Evolutionary conservation across 768 basidiomycete genomes (phyloP), one percentile per base, ranked within the genome.

Genomic region (Amanita pallidorosea): DNA sequence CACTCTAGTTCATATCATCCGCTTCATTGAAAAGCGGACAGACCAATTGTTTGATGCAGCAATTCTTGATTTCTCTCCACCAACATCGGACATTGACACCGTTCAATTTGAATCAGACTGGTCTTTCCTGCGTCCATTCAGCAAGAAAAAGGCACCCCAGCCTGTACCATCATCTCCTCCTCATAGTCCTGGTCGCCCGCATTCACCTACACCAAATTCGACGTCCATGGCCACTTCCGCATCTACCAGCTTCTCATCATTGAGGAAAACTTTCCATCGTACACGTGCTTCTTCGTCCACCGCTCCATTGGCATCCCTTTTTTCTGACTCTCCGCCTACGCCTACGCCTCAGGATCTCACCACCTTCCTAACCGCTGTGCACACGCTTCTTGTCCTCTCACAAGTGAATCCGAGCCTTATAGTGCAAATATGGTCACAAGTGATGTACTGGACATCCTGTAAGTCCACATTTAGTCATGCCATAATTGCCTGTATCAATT

Each of bases 381-480:
- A 98, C 52, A 81, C 86, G 11, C 67, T 98, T 29, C 72, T 99
- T 13, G 77, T 81, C 18, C 69, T 92, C 35, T 90, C 94, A 43
- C 88, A 93, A 52, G 79, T 97, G 56, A 97, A 97, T 61, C 91
- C 96, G 12, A 83, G 78, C 7, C 71, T 97, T 15, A 83, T 82
- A 46, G 82, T 85, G 5, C 96, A 99, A 63, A 74, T 94, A 45
- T 95, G 93, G 83, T 94, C 92, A 1, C 96, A 99, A 66, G 81
- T 96, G n/a, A 85, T 96, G 72, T 97, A 94, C 63, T 99, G 96
- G 96, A 85, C 92, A 49, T 85, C 92, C 20, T 90, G 92, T 88
- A 73, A 73, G 83, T 63, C n/a, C 58, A 2, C 13, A 12, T 43
- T n/a, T n/a, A 25, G 20, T 27, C 11, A 23, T 49, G 27, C 17